Percentiles rank a stretch among this genome's conserved stretches.
phyloP scores from a whole-genome alignment of 2,329 filamentous ascomycete species.

The Stagonosporopsis chrysanthemi region DNA sequence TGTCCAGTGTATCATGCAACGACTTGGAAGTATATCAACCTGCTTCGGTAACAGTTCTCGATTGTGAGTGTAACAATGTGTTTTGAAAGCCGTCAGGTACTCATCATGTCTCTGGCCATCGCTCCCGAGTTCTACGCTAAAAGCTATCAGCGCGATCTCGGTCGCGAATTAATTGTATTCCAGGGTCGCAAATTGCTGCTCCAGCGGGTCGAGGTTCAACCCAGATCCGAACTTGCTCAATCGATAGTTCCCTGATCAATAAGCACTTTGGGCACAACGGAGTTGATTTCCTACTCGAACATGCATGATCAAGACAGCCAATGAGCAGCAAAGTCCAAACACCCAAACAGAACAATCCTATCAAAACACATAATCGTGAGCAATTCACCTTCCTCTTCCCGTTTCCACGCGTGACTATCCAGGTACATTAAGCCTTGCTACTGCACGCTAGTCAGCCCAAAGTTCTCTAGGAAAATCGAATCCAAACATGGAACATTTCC shows the following conservation, averaged over 20 bases:
- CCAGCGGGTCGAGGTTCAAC: not conserved
- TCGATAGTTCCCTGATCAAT: not conserved
- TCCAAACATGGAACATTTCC: not conserved
- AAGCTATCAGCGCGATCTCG: not conserved
- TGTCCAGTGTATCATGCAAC: not conserved
- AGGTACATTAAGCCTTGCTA: conserved; percentile 1
- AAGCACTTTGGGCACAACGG: not conserved
- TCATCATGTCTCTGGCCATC: not conserved
- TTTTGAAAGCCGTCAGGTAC: not conserved
- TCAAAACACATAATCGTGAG: not conserved
- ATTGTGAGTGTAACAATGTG: not conserved
- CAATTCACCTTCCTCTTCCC: not conserved
- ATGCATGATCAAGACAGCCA: too few species aligned
- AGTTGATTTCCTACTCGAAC: not conserved
- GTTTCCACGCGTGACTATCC: not conserved
- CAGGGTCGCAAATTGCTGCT: not conserved
- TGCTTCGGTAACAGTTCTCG: not conserved
- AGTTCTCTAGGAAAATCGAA: not conserved
- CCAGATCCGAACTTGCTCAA: not conserved
- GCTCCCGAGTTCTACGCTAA: too few species aligned
- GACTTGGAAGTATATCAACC: too few species aligned
- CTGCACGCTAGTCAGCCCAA: conserved; percentile 4
- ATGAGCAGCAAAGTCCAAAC: not conserved
- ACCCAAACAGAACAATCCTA: not conserved
- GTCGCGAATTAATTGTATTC: not conserved